Conservation (phyloP, 768 basidiomycete genomes). For the Boletus edulis region DNA sequence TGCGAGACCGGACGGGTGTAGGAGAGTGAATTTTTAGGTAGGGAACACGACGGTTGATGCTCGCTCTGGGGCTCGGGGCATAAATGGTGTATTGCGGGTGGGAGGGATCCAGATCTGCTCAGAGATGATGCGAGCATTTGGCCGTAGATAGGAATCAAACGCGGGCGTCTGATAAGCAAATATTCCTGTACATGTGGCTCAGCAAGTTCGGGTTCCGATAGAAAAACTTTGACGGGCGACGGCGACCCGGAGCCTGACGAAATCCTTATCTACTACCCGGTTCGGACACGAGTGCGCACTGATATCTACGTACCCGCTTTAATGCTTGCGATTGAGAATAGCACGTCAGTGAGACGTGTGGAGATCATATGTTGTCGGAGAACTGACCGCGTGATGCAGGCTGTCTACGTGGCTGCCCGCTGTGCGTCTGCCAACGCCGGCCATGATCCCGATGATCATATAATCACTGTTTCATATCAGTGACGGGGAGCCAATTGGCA, state of each 20-base stretch:
- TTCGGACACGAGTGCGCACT: background rate
- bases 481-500: background rate
- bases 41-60: background rate
- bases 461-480: background rate
- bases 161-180: slow-evolving; percentile 7
- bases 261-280: slow-evolving; percentile 17
- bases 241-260: slow-evolving; percentile 6
- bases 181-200: slow-evolving; percentile 2
- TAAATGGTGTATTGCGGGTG: slow-evolving; percentile 15
- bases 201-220: background rate
- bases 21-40: background rate
- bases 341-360: background rate
- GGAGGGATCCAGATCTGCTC: slow-evolving; percentile 4
- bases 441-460: background rate
- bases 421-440: background rate
- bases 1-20: background rate
- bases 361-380: background rate
- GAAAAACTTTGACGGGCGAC: background rate
- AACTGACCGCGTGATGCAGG: background rate
- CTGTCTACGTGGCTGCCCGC: background rate
- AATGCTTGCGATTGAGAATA: background rate
- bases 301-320: background rate
- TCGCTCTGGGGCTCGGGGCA: background rate
- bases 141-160: background rate
- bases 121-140: background rate